These are phyloP conservation scores for Triticum urartu DNA, from an alignment of 176 grass and related monocot species.

Conservation along the genomic window DNA sequence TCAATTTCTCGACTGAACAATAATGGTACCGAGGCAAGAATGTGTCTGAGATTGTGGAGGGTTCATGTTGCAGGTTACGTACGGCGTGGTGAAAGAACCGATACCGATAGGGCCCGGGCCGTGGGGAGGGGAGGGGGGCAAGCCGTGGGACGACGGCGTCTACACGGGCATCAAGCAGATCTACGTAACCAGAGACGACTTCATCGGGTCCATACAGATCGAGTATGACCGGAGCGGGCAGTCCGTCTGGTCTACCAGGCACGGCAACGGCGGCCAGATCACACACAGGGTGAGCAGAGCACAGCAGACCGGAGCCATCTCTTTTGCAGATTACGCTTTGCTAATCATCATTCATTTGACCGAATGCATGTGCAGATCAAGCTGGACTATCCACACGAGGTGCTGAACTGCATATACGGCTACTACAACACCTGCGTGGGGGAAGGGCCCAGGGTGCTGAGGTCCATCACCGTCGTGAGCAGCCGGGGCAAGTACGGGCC, in stretches of 20 bases:
- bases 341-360: not conserved
- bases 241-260: conserved; percentile 79
- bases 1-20: not conserved
- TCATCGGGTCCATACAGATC: conserved; percentile 81
- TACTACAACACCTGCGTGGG: conserved; percentile 58
- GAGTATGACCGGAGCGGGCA: conserved; percentile 90
- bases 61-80: conserved; percentile 23
- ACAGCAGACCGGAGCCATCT: not conserved
- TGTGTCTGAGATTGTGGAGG: not conserved
- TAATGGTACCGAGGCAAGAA: not conserved
- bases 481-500: conserved; percentile 85
- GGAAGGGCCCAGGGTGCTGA: conserved; percentile 49
- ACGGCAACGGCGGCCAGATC: conserved; percentile 61
- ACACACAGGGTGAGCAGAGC: conserved; percentile 60
- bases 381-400: conserved; percentile 82
- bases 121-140: conserved; percentile 89
- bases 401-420: conserved; percentile 74
- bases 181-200: conserved; percentile 58
- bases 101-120: conserved; percentile 72
- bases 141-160: conserved; percentile 83
- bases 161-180: conserved; percentile 84
- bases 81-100: conserved; percentile 78
- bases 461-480: conserved; percentile 63
- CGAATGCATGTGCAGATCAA: conserved; percentile 53
- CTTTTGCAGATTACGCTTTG: not conserved